Percentiles rank a stretch among this genome's conserved stretches.
Conservation (phyloP, 1,284 basidiomycete species). For the Puccinia triticina region DNA sequence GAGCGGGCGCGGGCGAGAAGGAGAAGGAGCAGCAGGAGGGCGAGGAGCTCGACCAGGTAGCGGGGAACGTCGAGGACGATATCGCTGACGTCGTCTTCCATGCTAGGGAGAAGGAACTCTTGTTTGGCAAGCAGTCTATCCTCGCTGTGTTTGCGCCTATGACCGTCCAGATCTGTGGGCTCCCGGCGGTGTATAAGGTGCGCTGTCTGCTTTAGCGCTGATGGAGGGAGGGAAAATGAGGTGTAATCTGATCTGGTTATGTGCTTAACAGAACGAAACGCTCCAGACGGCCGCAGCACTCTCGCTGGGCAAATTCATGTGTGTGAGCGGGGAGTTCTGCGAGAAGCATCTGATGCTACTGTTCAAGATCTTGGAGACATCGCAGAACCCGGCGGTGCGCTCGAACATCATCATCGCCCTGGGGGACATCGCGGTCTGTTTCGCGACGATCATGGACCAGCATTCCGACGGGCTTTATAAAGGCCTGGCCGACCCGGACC, state of each 20-base stretch:
- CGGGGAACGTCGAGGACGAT: slow-evolving; percentile 96
- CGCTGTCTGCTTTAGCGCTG: background rate
- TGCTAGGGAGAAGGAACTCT: slow-evolving; percentile 82
- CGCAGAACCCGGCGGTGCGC: slow-evolving; percentile 82
- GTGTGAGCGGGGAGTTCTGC: slow-evolving; percentile 90
- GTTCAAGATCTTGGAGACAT: slow-evolving; percentile 90
- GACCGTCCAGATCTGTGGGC: slow-evolving; percentile 79
- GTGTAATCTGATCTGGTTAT: too few species aligned
- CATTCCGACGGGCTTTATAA: slow-evolving; percentile 82
- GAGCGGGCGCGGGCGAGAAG: too few species aligned
- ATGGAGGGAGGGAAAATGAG: too few species aligned
- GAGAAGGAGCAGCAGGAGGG: slow-evolving; percentile 66
- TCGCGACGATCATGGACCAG: slow-evolving; percentile 94
- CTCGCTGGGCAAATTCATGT: slow-evolving; percentile 93
- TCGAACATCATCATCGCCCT: slow-evolving; percentile 96
- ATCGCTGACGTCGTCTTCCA: slow-evolving; percentile 86
- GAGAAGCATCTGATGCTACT: slow-evolving; percentile 83
- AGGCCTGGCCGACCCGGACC: slow-evolving; percentile 81
- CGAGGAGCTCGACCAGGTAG: slow-evolving; percentile 94
- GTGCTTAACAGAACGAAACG: slow-evolving; percentile 72
- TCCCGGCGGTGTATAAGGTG: slow-evolving; percentile 72
- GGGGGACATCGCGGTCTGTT: slow-evolving; percentile 94
- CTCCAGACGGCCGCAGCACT: slow-evolving; percentile 84
- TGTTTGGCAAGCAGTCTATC: slow-evolving; percentile 82
- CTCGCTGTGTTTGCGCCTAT: slow-evolving; percentile 84